A percentile compares a stretch with the other conserved stretches of the same genome.
Conservation (phyloP, 2,329 filamentous ascomycete genomes). For the Pseudogymnoascus sp. region DNA sequence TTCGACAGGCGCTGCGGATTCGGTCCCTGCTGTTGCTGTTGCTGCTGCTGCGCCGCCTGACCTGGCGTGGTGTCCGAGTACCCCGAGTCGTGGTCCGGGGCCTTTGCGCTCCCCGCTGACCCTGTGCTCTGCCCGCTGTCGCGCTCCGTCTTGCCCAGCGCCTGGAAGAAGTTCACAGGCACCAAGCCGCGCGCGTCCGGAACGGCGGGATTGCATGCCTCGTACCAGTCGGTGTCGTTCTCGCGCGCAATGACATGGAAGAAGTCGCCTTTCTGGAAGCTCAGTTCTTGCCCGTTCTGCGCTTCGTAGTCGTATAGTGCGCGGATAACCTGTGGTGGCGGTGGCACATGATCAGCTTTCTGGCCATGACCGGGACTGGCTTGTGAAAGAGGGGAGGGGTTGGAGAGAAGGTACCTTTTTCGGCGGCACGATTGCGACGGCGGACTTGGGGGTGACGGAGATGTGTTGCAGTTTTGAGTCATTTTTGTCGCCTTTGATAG, state of each 20-base stretch:
- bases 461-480: slow-evolving; percentile 52
- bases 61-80: slow-evolving; percentile 54
- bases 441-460: slow-evolving; percentile 61
- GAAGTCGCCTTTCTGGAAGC: slow-evolving; percentile 92
- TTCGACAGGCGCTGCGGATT: slow-evolving; percentile 22
- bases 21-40: slow-evolving; percentile 21
- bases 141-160: slow-evolving; percentile 82
- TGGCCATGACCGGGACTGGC: neutral
- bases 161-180: slow-evolving; percentile 88
- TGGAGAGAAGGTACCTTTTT: slow-evolving; percentile 52
- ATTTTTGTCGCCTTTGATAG: slow-evolving; percentile 60
- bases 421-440: slow-evolving; percentile 60
- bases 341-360: neutral
- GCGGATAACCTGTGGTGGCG: slow-evolving; percentile 69
- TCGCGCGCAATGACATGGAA: slow-evolving; percentile 96
- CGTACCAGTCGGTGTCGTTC: slow-evolving; percentile 94
- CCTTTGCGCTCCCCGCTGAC: slow-evolving; percentile 43
- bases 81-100: slow-evolving; percentile 80
- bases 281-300: slow-evolving; percentile 66
- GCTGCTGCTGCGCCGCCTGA: slow-evolving; percentile 24
- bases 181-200: slow-evolving; percentile 84
- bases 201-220: slow-evolving; percentile 89
- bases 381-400: neutral
- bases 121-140: slow-evolving; percentile 69
- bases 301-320: slow-evolving; percentile 90